These are phyloP conservation scores for Sarcocystis neurona DNA, from an alignment of 169 alveolate species.

Conservation along the genomic window DNA sequence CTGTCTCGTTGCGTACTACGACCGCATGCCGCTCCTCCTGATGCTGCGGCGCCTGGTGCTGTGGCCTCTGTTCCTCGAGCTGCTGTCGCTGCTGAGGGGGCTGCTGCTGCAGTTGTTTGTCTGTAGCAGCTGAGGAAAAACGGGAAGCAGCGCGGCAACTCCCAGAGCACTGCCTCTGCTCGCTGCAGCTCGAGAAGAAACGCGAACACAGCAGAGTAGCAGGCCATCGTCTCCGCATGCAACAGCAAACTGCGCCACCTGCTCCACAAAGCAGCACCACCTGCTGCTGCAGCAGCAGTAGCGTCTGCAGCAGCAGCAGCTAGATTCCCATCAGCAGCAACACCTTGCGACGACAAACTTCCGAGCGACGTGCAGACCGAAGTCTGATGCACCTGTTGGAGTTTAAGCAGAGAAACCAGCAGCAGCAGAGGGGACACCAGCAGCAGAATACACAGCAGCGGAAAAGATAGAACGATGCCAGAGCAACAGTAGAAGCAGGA, in stretches of 20 bases:
- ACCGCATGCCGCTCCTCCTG: no score
- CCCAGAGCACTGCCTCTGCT: not conserved
- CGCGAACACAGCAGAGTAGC: slow-evolving; percentile 30
- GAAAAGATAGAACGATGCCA: no score
- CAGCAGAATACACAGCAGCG: not conserved
- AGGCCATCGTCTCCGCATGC: not conserved
- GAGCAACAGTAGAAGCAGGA: no score
- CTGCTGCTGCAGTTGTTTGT: slow-evolving; percentile 34
- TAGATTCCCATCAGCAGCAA: not conserved
- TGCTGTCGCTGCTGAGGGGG: slow-evolving; percentile 30
- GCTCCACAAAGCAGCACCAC: no score
- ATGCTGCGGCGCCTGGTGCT: slow-evolving; percentile 2
- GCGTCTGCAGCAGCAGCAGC: slow-evolving; percentile 13
- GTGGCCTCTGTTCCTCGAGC: slow-evolving; percentile 1
- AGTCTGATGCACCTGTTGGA: no score
- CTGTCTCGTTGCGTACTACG: no score
- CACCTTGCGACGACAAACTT: no score
- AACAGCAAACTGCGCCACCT: no score
- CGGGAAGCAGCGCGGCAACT: slow-evolving; percentile 2
- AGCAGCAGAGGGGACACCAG: not conserved
- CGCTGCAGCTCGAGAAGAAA: slow-evolving; percentile 39
- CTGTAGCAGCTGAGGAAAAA: slow-evolving; percentile 20
- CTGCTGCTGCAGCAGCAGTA: slow-evolving; percentile 45
- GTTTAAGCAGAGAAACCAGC: slow-evolving; percentile 10
- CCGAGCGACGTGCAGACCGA: no score